Base-by-base conservation (phyloP, 2,329 filamentous ascomycete genomes). In the Ophiosphaerella narmari region DNA sequence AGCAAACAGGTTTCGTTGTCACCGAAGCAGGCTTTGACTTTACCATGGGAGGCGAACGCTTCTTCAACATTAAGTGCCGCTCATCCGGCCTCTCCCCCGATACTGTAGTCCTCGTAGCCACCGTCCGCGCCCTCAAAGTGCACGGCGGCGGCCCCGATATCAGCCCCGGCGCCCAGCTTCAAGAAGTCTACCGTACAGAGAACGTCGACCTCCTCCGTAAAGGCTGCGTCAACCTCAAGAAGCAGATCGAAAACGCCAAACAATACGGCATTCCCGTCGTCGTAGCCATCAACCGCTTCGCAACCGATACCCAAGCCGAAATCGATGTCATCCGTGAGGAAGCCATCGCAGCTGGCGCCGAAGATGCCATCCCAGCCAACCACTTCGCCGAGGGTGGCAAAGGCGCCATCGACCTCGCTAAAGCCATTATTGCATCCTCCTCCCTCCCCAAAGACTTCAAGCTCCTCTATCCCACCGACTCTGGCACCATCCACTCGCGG, bases 51-150 rank as follows among this genome's bases (percentile, higher is more conserved):
- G 94, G 94, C 57, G 94, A 99, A 82, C 89, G 94, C 44, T 99
- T 99, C 83, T 97, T 99, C 86, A 97, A 99, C 80, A 97, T 99
- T 82, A 99, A 99, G 82, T 97, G 94, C 79, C 89, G 94, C 53
- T 89, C 91, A 8, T 97, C 93, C 5, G 93, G 93, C 21, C 86
- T 99, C 39, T 85, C 91, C 2, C 94, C 94, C 2, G 94, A 99
- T 68, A 90, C 91, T 1, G 92, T 96, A 6, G 91, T 99, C 38
- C 87, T 99, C 51, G 94, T 99, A 33, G 93, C 94, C 21, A 99
- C 94, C 2, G 90, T 99, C 39, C 88, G 94, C 62, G 94, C 94
- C 6, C 82, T 99, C 58, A 99, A 99, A 82, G 92, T 97, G 4
- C 94, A 99, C 74, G 94, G 94, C 46, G 94, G 93, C 50, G 94